phyloP scores from a whole-genome alignment of 2,329 filamentous ascomycete genomes.

The Talaromyces sp. region DNA sequence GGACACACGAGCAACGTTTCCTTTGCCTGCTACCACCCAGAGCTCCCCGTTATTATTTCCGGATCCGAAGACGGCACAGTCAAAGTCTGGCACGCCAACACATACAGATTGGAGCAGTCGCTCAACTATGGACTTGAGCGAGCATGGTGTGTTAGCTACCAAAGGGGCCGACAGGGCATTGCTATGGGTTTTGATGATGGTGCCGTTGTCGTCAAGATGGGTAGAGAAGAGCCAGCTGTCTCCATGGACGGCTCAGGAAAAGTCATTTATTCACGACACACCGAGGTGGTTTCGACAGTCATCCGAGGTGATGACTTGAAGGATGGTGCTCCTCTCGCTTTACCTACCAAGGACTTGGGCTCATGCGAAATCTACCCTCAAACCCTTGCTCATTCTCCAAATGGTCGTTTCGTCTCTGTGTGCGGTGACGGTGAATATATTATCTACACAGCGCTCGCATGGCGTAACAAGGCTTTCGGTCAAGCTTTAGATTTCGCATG shows the following conservation, averaged over 20 bases:
- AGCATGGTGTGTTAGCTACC: constrained; percentile 96
- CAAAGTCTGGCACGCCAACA: constrained; percentile 98
- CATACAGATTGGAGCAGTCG: constrained; percentile 92
- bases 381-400: constrained; percentile 91
- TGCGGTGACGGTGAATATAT: constrained; percentile 99
- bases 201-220: constrained; percentile 96
- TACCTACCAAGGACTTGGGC: constrained; percentile 91
- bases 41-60: constrained; percentile 94
- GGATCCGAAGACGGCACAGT: constrained; percentile 96
- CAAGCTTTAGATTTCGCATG: constrained; percentile 94
- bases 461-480: constrained; percentile 96
- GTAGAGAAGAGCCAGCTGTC: constrained; percentile 92
- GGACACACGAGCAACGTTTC: constrained; percentile 98
- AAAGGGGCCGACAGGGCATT: constrained; percentile 89
- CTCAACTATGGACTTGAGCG: constrained; percentile 93
- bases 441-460: constrained; percentile 94
- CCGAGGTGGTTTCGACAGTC: constrained; percentile 89
- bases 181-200: constrained; percentile 97
- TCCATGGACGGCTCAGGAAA: constrained; percentile 97
- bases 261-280: constrained; percentile 92
- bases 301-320: constrained; percentile 91
- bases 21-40: constrained; percentile 96
- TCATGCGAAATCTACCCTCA: constrained; percentile 97
- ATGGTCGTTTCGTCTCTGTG: constrained; percentile 82
- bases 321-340: constrained; percentile 80